phyloP scores from a whole-genome alignment of 768 basidiomycete genomes.

The Arthromyces matolae region DNA sequence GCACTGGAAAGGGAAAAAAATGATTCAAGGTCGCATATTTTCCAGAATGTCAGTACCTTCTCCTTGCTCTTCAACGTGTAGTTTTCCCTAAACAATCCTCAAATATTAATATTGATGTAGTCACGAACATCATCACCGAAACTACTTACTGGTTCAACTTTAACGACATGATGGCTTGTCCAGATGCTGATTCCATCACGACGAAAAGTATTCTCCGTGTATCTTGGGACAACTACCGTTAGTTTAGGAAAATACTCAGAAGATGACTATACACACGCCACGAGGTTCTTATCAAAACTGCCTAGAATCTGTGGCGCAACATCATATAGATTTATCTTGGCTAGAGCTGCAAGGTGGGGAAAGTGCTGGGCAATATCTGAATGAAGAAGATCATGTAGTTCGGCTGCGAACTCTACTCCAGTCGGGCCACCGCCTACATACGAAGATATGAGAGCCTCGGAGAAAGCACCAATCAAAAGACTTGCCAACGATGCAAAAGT shows the following conservation, averaged over 20 bases:
- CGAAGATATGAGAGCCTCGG: not conserved
- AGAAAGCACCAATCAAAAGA: not conserved
- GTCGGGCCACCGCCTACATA: slow-evolving; percentile 66
- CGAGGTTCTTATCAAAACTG: slow-evolving; percentile 65
- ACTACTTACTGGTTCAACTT: slow-evolving; percentile 52
- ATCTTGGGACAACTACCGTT: slow-evolving; percentile 33
- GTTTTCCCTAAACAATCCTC: not conserved
- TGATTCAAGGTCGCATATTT: no score
- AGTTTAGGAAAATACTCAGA: not conserved
- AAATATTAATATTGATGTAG: no score
- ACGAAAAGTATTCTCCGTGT: slow-evolving; percentile 65
- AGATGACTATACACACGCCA: slow-evolving; percentile 38
- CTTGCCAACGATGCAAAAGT: slow-evolving; percentile 84
- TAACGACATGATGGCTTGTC: slow-evolving; percentile 70
- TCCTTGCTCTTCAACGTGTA: slow-evolving; percentile 13
- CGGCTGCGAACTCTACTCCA: slow-evolving; percentile 82
- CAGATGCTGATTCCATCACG: slow-evolving; percentile 72
- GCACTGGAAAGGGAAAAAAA: no score
- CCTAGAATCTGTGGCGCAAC: slow-evolving; percentile 76
- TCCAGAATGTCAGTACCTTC: slow-evolving; percentile 4
- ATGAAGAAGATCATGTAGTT: slow-evolving; percentile 73
- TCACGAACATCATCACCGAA: not conserved
- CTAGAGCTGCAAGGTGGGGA: slow-evolving; percentile 57
- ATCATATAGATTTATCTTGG: slow-evolving; percentile 78
- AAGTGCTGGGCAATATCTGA: slow-evolving; percentile 61